Percentiles rank a stretch among this genome's conserved stretches.
These are phyloP conservation scores for Beta vulgaris DNA, from an alignment of 148 eudicot species.

Conservation along the genomic window DNA sequence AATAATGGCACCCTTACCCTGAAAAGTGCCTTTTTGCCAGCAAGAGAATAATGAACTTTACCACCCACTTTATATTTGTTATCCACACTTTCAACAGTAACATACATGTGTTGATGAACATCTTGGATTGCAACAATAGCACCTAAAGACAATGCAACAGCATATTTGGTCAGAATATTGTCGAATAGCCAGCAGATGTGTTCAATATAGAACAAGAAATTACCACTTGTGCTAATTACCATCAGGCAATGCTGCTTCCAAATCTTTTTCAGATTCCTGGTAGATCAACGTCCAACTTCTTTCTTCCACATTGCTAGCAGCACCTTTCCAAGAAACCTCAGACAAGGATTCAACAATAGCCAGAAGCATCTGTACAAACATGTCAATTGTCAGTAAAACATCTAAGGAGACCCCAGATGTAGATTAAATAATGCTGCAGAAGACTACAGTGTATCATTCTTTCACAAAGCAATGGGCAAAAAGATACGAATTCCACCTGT, in stretches of 20 bases:
- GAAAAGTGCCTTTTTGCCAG: slow-evolving; percentile 80
- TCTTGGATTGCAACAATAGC: slow-evolving; percentile 88
- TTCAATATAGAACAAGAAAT: slow-evolving; percentile 16
- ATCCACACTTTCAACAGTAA: slow-evolving; percentile 58
- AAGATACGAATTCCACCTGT: slow-evolving; percentile 42
- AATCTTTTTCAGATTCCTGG: slow-evolving; percentile 46
- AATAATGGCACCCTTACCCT: slow-evolving; percentile 45
- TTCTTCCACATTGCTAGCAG: slow-evolving; percentile 32
- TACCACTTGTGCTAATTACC: slow-evolving; percentile 45
- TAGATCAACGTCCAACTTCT: slow-evolving; percentile 32
- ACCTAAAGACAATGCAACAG: slow-evolving; percentile 43
- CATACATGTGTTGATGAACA: slow-evolving; percentile 79
- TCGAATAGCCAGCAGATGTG: slow-evolving; percentile 12
- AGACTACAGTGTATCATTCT: not conserved
- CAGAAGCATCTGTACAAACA: slow-evolving; percentile 55
- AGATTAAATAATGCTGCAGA: not conserved
- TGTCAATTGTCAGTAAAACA: slow-evolving; percentile 6
- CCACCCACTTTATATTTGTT: slow-evolving; percentile 68
- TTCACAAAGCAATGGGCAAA: not conserved
- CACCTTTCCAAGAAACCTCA: slow-evolving; percentile 39
- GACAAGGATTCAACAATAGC: slow-evolving; percentile 58
- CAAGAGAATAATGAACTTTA: slow-evolving; percentile 74
- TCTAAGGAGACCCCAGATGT: slow-evolving; percentile 1
- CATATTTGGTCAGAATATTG: slow-evolving; percentile 13
- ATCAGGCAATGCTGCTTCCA: slow-evolving; percentile 58